Conservation (phyloP, 1,284 basidiomycete species). For the Trametes sp. region DNA sequence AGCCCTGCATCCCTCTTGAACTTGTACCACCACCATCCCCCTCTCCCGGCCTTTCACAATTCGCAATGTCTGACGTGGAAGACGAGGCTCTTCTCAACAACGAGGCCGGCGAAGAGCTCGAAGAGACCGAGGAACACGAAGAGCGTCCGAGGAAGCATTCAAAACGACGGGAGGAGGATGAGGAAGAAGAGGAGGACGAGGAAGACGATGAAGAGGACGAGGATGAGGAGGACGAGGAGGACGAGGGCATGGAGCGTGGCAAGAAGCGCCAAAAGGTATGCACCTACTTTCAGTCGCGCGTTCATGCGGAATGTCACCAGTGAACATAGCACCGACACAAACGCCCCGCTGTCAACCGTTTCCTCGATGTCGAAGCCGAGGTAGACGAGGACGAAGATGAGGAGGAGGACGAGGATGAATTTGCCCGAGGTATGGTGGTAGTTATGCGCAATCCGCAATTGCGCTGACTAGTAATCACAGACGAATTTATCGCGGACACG, state of each 20-base stretch:
- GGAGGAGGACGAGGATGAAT: slow-evolving; percentile 91
- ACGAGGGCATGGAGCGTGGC: slow-evolving; percentile 48
- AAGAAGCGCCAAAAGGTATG: slow-evolving; percentile 67
- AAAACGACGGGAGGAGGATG: slow-evolving; percentile 44
- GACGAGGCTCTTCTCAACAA: slow-evolving; percentile 44
- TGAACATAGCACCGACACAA: slow-evolving; percentile 65
- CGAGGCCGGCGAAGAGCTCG: slow-evolving; percentile 40
- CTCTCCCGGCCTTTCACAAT: background rate
- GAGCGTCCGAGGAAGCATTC: slow-evolving; percentile 39
- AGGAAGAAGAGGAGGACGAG: slow-evolving; percentile 61
- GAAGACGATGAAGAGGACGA: slow-evolving; percentile 60
- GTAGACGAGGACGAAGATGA: slow-evolving; percentile 96
- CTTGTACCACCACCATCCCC: slow-evolving; percentile 11
- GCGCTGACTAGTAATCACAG: slow-evolving; percentile 42
- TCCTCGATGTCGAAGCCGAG: slow-evolving; percentile 96
- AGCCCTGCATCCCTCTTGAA: slow-evolving; percentile 4
- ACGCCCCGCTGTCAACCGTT: slow-evolving; percentile 73
- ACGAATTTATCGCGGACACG: slow-evolving; percentile 86
- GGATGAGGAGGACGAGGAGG: slow-evolving; percentile 52
- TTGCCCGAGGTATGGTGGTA: slow-evolving; percentile 66
- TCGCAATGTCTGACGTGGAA: slow-evolving; percentile 62
- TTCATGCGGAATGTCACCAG: background rate
- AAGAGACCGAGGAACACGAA: slow-evolving; percentile 38
- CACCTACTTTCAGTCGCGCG: background rate
- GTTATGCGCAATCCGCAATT: background rate